Conservation (phyloP, 2,329 filamentous ascomycete genomes). For the Hortaea sp. region DNA sequence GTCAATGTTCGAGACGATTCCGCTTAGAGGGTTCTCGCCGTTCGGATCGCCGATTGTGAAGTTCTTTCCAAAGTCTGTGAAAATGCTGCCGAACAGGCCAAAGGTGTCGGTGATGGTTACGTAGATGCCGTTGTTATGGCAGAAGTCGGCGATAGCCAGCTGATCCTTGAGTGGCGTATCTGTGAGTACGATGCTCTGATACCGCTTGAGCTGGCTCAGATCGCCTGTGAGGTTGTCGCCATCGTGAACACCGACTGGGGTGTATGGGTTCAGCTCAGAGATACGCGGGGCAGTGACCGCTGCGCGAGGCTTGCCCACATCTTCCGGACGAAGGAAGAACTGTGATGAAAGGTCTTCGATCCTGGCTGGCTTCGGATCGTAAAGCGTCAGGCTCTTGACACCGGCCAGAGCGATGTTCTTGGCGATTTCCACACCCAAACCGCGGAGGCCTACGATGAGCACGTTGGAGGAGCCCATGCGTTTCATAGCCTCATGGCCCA, state of each 20-base stretch:
- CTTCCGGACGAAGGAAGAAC: constrained; percentile 83
- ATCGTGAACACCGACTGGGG: constrained; percentile 69
- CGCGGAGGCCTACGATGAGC: constrained; percentile 82
- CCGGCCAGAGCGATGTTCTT: constrained; percentile 98
- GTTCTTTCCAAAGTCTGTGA: constrained; percentile 93
- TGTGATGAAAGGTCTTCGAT: constrained; percentile 90
- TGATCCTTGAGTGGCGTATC: constrained; percentile 73
- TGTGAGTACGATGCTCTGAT: constrained; percentile 86
- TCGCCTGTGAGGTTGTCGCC: constrained; percentile 59
- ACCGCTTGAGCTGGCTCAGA: constrained; percentile 74
- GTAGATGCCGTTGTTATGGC: constrained; percentile 87
- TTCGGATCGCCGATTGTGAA: constrained; percentile 86
- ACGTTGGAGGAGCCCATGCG: constrained; percentile 96
- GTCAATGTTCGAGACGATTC: constrained; percentile 83
- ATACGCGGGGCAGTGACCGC: constrained; percentile 78
- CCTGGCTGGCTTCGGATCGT: constrained; percentile 74
- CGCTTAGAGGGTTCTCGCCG: constrained; percentile 75
- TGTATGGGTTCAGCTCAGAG: constrained; percentile 92
- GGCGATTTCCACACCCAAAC: constrained; percentile 92
- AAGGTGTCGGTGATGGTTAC: constrained; percentile 81
- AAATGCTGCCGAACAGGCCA: constrained; percentile 88
- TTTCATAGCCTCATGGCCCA: constrained; percentile 85
- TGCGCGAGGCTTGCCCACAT: constrained; percentile 87
- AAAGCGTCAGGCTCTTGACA: constrained; percentile 91
- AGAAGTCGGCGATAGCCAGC: constrained; percentile 78